A percentile compares a stretch with the other conserved stretches of the same genome.
Conservation (phyloP, 2,329 filamentous ascomycete genomes). For the Sporothrix mexicana region DNA sequence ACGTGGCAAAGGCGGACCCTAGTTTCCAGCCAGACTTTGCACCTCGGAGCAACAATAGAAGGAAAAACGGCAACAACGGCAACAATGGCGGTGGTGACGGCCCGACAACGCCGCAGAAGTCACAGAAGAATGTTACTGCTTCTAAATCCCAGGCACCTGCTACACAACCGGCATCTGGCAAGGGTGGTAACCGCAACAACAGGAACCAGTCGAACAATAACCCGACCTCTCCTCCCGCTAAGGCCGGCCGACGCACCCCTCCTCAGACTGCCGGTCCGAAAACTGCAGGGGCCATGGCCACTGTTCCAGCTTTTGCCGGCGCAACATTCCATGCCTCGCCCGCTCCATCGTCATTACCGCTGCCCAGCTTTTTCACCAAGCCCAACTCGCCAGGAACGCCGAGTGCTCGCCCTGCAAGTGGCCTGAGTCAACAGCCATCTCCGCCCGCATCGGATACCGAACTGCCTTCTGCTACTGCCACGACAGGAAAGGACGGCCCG, state of each 20-base stretch:
- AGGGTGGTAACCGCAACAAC: constrained; percentile 42
- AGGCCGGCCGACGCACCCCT: constrained; percentile 52
- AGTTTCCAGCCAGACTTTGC: constrained; percentile 46
- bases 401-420: constrained; percentile 51
- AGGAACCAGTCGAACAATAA: constrained; percentile 44
- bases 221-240: constrained; percentile 50
- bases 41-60: background rate
- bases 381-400: constrained; percentile 70
- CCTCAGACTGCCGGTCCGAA: constrained; percentile 53
- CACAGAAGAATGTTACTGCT: constrained; percentile 22
- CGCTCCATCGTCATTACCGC: constrained; percentile 84
- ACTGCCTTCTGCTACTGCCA: constrained; percentile 52
- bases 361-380: constrained; percentile 84
- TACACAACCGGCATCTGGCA: constrained; percentile 41
- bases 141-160: constrained; percentile 41
- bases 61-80: background rate
- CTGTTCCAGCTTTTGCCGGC: constrained; percentile 77
- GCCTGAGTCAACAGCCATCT: constrained; percentile 52
- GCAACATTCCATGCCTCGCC: constrained; percentile 95
- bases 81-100: constrained; percentile 1
- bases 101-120: constrained; percentile 36
- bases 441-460: constrained; percentile 60
- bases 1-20: constrained; percentile 48
- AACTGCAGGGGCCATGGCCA: constrained; percentile 40
- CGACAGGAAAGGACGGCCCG: constrained; percentile 40